Conservation (phyloP, 805 yeast genomes). For the Teunomyces funiuensis region DNA sequence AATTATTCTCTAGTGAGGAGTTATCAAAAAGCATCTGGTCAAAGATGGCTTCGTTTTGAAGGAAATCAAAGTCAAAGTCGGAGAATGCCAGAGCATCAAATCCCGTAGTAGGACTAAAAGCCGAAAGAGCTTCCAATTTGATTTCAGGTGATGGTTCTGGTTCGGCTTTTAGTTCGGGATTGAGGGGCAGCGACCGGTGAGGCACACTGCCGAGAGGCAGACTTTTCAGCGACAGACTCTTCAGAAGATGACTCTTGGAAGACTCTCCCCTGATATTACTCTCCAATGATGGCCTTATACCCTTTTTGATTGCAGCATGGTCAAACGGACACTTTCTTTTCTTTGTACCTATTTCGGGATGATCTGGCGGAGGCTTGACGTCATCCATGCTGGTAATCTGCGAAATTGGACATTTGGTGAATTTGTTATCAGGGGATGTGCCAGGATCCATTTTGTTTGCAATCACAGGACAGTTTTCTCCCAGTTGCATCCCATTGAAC, state of each 20-base stretch:
- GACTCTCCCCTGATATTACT: constrained; percentile 19
- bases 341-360: constrained; percentile 7
- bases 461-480: constrained; percentile 3
- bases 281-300: constrained; percentile 12
- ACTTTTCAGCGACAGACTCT: neutral
- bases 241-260: constrained; percentile 1
- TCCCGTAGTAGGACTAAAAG: neutral
- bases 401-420: constrained; percentile 24
- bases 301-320: constrained; percentile 18
- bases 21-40: constrained; percentile 17
- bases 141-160: neutral
- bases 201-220: constrained; percentile 3
- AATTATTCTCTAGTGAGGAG: neutral
- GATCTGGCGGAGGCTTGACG: constrained; percentile 4
- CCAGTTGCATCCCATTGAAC: constrained; percentile 16
- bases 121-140: neutral
- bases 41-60: constrained; percentile 26
- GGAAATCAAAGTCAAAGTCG: constrained; percentile 26
- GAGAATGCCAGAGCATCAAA: constrained; percentile 11
- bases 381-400: constrained; percentile 22
- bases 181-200: constrained; percentile 11
- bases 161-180: neutral
- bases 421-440: constrained; percentile 2
- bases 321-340: constrained; percentile 36
- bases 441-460: constrained; percentile 3